Base-by-base conservation (phyloP, 257 asterid genomes). In the Nicotiana sylvestris region DNA sequence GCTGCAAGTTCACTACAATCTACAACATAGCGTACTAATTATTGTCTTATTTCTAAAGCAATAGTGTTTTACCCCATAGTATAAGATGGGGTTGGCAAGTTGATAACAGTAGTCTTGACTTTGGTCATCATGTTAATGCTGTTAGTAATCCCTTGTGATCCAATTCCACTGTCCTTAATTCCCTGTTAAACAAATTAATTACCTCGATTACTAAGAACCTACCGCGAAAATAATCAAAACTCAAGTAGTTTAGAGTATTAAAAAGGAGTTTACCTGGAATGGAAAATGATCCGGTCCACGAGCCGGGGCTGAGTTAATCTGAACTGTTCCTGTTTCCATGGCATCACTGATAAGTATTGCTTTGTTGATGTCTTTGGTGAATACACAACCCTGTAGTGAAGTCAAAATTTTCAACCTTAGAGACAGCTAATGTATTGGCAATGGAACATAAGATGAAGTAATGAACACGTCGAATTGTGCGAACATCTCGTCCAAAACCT, bases 231-330 rank as follows among this genome's bases (percentile, higher is more conserved):
- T 21, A 21, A 21, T 21, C 21, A 21, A 21, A 21, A 21, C 21
- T 21, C 21, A 21, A 21, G 21, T 21, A 21, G 21, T 21, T 21
- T 21, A 21, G 21, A 21, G 21, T 21, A 21, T 21, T 21, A 21
- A 21, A 21, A 21, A 21, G 55, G 68, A 70, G 1, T 72, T 86
- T 32, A 93, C 99, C 95, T 95, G 99, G 85, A 94, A 95, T 1
- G 99, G 99, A 13, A 96, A 96, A 90, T 96, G 99, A 58, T 96
- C 99, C 0, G 99, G 99, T 5, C 99, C 99, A 18, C 98, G 97
- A 51, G 99, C 98, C 0, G 99, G 99, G 35, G 99, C 97, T 0
- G 99, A 94, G 91, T 96, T 96, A 81, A 96, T 94, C 90, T 94
- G 99, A 70, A 96, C 94, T 0, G 98, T 94, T 56, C 99, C 98